These are phyloP conservation scores for Cladosporium sp. DNA, from an alignment of 2,329 filamentous ascomycete species.

Conservation along the genomic window DNA sequence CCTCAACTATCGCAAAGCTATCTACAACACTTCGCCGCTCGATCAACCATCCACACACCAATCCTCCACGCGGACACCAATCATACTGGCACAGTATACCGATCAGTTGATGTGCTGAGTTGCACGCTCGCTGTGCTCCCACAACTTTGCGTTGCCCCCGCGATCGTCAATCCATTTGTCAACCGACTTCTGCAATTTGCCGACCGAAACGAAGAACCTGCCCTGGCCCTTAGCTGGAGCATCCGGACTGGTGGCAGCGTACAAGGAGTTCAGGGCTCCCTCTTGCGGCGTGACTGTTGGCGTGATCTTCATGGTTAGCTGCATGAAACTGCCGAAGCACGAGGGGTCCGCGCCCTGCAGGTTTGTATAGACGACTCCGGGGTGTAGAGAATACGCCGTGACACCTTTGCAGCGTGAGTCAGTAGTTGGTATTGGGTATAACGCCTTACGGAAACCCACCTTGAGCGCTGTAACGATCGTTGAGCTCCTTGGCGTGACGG, in stretches of 20 bases:
- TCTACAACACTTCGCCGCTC: too few relatives aligned
- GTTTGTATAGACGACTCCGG: background rate
- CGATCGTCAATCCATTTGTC: background rate
- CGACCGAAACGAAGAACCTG: background rate
- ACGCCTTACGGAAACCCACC: background rate
- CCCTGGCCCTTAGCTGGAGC: background rate
- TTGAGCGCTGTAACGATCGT: constrained; percentile 8
- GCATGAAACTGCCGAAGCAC: background rate
- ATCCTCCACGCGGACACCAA: too few relatives aligned
- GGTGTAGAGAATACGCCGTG: constrained; percentile 3
- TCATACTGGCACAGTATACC: too few relatives aligned
- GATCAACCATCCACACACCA: too few relatives aligned
- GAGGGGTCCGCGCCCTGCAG: background rate
- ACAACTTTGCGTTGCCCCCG: background rate
- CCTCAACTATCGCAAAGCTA: too few relatives aligned
- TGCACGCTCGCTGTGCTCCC: background rate
- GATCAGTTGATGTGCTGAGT: too few relatives aligned
- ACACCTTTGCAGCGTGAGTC: background rate
- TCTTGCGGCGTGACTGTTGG: background rate
- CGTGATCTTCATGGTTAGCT: background rate
- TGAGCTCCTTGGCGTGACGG: constrained; percentile 5
- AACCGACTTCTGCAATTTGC: background rate
- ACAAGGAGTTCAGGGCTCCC: background rate
- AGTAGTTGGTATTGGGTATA: background rate
- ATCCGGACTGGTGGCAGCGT: background rate